Base-by-base conservation (phyloP, 495 filamentous ascomycete genomes). In the Penicillium pulvis region DNA sequence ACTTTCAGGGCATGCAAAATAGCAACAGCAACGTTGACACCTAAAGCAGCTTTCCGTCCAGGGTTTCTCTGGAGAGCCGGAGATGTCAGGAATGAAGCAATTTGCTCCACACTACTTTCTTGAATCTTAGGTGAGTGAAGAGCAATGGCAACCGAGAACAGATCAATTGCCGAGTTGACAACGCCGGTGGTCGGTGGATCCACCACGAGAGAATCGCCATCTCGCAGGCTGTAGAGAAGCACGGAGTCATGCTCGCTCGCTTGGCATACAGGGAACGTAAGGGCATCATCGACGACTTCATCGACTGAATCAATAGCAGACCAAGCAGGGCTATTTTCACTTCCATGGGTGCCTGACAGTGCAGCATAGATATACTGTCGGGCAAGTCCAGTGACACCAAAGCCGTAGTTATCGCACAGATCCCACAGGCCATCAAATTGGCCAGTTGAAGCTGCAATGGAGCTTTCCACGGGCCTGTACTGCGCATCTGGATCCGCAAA, bases 341-440 rank as follows among this genome's bases (percentile, higher is more conserved):
- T 83, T 8, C 84, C 80, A 43, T 90, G 85, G 61, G 91, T 86
- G 41, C 90, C 88, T 24, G 88, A 84, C 55, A 95, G 79, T 7
- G 81, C 80, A 60, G 83, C 83, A 28, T 90, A 76, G 54, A 88
- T 83, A 69, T 94, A 91, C 2, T 91, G 90, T 26, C 86, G 79
- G 6, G 96, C 84, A 33, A 97, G 79, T 19, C 93, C 90, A 14
- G 90, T 94, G 17, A 98, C 86, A 1, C 94, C 94, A 74, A 95
- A 98, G 2, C 91, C 94, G 59, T 86, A 91, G 69, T 97, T 98
- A 68, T 99, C 94, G 14, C 87, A 90, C 41, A 95, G 82, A 54
- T 98, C 94, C 94, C 94, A 99, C 20, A 99, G 82, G 3, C 82
- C 90, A 58, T 99, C 94, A 65, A 98, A 97, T 30, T 84, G 89